Percentiles rank a stretch among this genome's conserved stretches.
These are phyloP conservation scores for Aspergillus affinis DNA, from an alignment of 495 filamentous ascomycete genomes.

Conservation along the genomic window DNA sequence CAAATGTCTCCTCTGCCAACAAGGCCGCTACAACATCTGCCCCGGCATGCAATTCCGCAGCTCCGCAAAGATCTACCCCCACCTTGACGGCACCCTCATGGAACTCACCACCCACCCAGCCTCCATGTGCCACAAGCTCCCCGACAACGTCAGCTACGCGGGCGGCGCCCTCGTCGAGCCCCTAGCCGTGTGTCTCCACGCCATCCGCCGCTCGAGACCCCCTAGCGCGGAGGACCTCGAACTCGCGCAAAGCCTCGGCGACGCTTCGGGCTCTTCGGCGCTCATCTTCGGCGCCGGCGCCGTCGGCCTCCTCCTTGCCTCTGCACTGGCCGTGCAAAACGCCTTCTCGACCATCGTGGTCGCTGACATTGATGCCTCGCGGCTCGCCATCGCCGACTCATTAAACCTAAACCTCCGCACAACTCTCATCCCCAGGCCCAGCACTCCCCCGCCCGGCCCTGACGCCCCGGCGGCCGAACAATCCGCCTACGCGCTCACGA, in stretches of 20 bases:
- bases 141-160: conserved; percentile 58
- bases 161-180: conserved; percentile 78
- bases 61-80: conserved; percentile 75
- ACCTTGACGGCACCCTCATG: conserved; percentile 82
- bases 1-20: conserved; percentile 61
- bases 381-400: conserved; percentile 69
- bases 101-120: conserved; percentile 76
- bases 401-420: conserved; percentile 66
- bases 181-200: conserved; percentile 77
- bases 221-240: conserved; percentile 33
- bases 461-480: conserved; percentile 45
- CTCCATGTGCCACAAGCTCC: conserved; percentile 54
- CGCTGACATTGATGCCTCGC: conserved; percentile 74
- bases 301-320: conserved; percentile 72
- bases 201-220: conserved; percentile 59
- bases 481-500: conserved; percentile 37
- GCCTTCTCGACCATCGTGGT: conserved; percentile 73
- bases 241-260: conserved; percentile 20
- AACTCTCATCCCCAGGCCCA: conserved; percentile 56
- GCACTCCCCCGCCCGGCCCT: conserved; percentile 32
- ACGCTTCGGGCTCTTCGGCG: conserved; percentile 44
- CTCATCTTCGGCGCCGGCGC: conserved; percentile 81
- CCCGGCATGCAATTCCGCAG: conserved; percentile 72
- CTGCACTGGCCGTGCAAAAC: conserved; percentile 56
- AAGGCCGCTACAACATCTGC: conserved; percentile 85